A percentile compares a stretch with the other conserved stretches of the same genome.
These are phyloP conservation scores for Kondoa malvinella DNA, from an alignment of 768 basidiomycete species.

Conservation along the genomic window DNA sequence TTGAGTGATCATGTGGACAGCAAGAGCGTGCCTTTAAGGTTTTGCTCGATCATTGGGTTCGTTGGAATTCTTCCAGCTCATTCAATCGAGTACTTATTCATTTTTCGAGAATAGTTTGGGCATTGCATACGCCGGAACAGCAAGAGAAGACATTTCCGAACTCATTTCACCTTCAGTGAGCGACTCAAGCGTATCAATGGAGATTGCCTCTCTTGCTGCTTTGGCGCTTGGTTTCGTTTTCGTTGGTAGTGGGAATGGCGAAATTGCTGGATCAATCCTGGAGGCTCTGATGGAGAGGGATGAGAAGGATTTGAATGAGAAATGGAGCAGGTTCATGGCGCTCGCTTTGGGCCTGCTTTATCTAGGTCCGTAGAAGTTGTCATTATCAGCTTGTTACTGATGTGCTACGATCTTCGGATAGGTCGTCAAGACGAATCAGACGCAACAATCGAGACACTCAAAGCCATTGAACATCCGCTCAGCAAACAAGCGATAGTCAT, in stretches of 20 bases:
- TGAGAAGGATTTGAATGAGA: slow-evolving; percentile 62
- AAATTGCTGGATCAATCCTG: slow-evolving; percentile 71
- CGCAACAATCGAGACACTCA: slow-evolving; percentile 78
- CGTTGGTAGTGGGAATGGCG: slow-evolving; percentile 86
- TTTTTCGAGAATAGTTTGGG: slow-evolving; percentile 44
- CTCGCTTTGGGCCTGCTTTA: slow-evolving; percentile 78
- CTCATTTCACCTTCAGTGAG: slow-evolving; percentile 63
- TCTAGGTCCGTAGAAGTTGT: slow-evolving; percentile 46
- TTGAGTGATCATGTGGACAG: slow-evolving; percentile 79
- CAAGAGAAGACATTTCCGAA: slow-evolving; percentile 62
- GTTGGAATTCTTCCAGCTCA: slow-evolving; percentile 14
- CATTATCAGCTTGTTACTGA: not conserved
- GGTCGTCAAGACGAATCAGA: slow-evolving; percentile 85
- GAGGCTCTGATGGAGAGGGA: slow-evolving; percentile 61
- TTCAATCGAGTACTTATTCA: not conserved
- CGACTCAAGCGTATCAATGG: slow-evolving; percentile 71
- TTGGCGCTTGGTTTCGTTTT: slow-evolving; percentile 86
- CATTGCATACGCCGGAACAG: slow-evolving; percentile 84
- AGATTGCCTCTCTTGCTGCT: slow-evolving; percentile 68
- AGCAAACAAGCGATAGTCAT: slow-evolving; percentile 79
- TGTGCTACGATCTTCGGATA: slow-evolving; percentile 31
- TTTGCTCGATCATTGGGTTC: slow-evolving; percentile 63
- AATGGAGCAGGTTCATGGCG: slow-evolving; percentile 83
- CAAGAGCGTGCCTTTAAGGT: slow-evolving; percentile 64
- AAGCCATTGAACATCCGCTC: slow-evolving; percentile 81